Base-by-base conservation (phyloP, 371 early-diverging fungal species). In the Mortierella sp. region DNA sequence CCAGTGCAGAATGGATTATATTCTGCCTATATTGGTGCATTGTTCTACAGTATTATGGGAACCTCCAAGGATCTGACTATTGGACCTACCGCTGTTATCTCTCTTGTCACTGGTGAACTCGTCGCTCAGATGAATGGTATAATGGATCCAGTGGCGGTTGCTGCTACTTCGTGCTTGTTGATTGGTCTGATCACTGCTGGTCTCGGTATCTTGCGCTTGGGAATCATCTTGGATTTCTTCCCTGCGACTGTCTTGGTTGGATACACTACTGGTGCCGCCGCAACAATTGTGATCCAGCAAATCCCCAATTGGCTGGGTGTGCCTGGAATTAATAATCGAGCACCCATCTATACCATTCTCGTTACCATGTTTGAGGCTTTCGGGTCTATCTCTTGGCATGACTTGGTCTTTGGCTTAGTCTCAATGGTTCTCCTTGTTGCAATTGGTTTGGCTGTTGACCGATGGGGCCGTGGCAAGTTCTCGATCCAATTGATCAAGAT, bases 21-120 rank as follows among this genome's bases (percentile, higher is more conserved):
- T 84, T 92, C 95, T 57, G 88, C 93, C 40, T 93, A 95, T 78
- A 84, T 95, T 30, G 96, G 97, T 24, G 87, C 90, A 12, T 80
- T 93, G n/a, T 61, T 95, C 20, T 96, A 97, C 75, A 87, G 90
- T 57, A 73, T 95, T 52, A 90, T 96, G 75, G 96, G 94, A 14
- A 96, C 97, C 0, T 91, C 93, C 49, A 94, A 95, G 75, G 96
- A 96, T 66, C 88, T 95, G 45, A 94, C 95, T 28, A 92, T 96
- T 47, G 96, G 97, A n/a, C 92, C 96, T 0, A 95, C 95, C 3
- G 95, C 97, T 20, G 96, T 97, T 16, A 88, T 93, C 59, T 94
- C 95, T 20, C 87, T 94, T 24, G 68, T 94, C 63, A 87, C 92
- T 20, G 78, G 92, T 49, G 83, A 86, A 22, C 80, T 85, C 18